These are phyloP conservation scores for Neobulgaria alba DNA, from an alignment of 2,329 filamentous ascomycete genomes.

Conservation along the genomic window DNA sequence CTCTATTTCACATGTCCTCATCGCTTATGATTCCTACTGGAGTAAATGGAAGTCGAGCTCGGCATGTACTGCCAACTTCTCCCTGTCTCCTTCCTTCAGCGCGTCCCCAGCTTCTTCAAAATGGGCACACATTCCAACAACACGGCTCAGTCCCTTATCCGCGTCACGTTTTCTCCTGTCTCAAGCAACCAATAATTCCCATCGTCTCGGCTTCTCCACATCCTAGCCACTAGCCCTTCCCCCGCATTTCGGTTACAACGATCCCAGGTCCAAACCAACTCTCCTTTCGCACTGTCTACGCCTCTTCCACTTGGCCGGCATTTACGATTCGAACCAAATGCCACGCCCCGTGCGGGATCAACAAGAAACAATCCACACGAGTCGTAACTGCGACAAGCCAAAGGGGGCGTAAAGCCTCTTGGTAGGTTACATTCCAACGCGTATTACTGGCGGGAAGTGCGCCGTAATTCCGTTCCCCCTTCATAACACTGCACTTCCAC, in stretches of 20 bases:
- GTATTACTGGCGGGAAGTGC: slow-evolving; percentile 5
- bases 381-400: slow-evolving; percentile 8
- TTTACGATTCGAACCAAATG: slow-evolving; percentile 3
- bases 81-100: too few species aligned
- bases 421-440: neutral
- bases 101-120: too few species aligned
- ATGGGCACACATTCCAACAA: too few species aligned
- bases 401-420: neutral
- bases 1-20: too few species aligned
- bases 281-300: neutral
- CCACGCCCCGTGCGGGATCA: slow-evolving; percentile 1
- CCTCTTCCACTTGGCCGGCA: slow-evolving; percentile 17
- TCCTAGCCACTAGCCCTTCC: neutral
- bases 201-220: neutral
- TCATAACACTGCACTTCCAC: too few species aligned
- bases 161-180: too few species aligned
- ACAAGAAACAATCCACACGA: slow-evolving; percentile 6
- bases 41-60: too few species aligned
- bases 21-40: too few species aligned
- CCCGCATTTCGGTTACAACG: slow-evolving; percentile 5
- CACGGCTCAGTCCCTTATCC: too few species aligned
- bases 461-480: slow-evolving; percentile 17
- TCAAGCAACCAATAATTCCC: too few species aligned
- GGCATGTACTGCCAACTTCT: too few species aligned
- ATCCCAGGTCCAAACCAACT: slow-evolving; percentile 1